Evolutionary conservation across 2,329 filamentous ascomycete species (phyloP), one percentile per base, ranked within the genome.

Genomic region (Cercospora beticola): DNA sequence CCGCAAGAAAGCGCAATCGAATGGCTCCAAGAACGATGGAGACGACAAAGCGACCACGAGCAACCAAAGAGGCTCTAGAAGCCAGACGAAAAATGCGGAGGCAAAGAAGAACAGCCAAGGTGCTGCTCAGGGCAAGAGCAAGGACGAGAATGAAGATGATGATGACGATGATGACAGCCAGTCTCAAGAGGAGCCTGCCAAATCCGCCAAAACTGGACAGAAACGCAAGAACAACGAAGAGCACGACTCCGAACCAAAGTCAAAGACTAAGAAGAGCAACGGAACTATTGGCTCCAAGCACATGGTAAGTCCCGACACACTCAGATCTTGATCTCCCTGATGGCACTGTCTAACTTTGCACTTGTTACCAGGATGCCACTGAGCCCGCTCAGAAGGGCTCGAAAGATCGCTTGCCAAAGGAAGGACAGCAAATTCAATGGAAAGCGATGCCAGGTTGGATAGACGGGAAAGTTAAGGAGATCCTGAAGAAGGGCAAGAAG

Each of bases 381-480:
- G 63, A 58, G 33, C 63, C 63, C 26, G 63, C 33, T 69, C 54
- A 60, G 56, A 31, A 60, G 28, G 63, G 77, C 10, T 78, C 77
- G 2, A 72, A 71, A 8, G 75, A 80, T 57, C 72, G 78, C 16
- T 64, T 83, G 3, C 82, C 82, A 4, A 76, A 78, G 65, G 76
- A 79, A 68, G 82, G 81, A 14, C 80, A 83, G 73, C 73, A 79
- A 62, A 79, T 81, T 7, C 76, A 79, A 40, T 83, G 82, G 81
- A 80, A 82, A 67, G 70, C 79, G 12, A 69, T 79, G 54, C 76
- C 79, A 0, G 81, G 81, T 0, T 81, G 76, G 63, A 77, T 82
- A 4, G 76, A 81, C 40, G 82, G 81, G 1, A 78, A 80, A 65
- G 81, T 82, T 0, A 76, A 81, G 4, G 82, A 84, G 68, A 76